phyloP scores from a whole-genome alignment of 768 basidiomycete species.

The Xanthoconium stramineum region DNA sequence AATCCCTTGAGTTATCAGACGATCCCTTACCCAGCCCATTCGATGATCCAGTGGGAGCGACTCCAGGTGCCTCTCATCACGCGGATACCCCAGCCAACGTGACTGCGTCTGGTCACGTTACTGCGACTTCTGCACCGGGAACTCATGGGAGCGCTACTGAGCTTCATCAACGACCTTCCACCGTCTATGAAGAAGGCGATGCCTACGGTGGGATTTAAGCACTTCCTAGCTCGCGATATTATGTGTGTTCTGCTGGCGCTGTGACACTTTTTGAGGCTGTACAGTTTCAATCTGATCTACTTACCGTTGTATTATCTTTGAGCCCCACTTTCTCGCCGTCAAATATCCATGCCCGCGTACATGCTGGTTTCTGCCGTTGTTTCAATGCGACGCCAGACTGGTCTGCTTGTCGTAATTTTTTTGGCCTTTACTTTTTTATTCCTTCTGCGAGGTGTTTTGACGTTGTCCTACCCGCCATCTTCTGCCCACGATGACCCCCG shows the following conservation, averaged over 20 bases:
- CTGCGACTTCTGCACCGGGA: slow-evolving; percentile 11
- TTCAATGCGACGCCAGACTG: slow-evolving; percentile 22
- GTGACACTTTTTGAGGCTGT: slow-evolving; percentile 17
- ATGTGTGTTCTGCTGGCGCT: slow-evolving; percentile 10
- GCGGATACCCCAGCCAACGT: slow-evolving; percentile 21
- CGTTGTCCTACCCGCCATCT: slow-evolving; percentile 9
- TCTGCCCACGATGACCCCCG: background rate
- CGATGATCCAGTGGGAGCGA: slow-evolving; percentile 17
- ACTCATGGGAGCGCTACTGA: slow-evolving; percentile 6
- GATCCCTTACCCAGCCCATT: slow-evolving; percentile 29
- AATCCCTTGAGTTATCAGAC: slow-evolving; percentile 13
- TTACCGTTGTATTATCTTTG: slow-evolving; percentile 26
- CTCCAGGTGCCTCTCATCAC: slow-evolving; percentile 25
- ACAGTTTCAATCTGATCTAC: slow-evolving; percentile 13
- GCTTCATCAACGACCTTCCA: slow-evolving; percentile 40
- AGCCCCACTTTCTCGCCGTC: background rate
- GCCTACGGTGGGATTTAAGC: slow-evolving; percentile 66
- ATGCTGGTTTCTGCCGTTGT: slow-evolving; percentile 26
- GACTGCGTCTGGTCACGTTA: slow-evolving; percentile 8
- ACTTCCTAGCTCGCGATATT: background rate
- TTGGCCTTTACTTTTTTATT: background rate
- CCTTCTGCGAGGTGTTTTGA: background rate
- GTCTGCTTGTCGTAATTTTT: slow-evolving; percentile 23
- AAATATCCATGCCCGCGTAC: slow-evolving; percentile 8
- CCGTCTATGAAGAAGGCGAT: slow-evolving; percentile 59